Base-by-base conservation (phyloP, 805 yeast species). In the Candida nonsorbophila region DNA sequence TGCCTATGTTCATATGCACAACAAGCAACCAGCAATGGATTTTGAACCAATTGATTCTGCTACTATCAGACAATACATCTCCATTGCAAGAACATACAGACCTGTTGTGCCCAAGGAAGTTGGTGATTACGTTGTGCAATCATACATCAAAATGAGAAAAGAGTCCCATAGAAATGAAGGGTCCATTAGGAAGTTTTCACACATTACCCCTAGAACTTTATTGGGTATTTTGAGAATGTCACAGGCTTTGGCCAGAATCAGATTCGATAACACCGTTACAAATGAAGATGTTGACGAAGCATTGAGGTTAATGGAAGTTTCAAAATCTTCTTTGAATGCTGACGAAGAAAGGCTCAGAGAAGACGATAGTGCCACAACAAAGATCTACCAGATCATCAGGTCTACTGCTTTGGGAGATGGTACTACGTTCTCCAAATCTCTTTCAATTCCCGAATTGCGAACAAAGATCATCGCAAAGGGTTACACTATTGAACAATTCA, bases 271-370 rank as follows among this genome's bases (percentile, higher is more conserved):
- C 38, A 59, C 50, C 12, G 97, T 92, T 6, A 69, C 66, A 18
- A 60, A 68, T 24, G 84, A 75, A 34, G 97, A 92, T 56, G 96
- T 92, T 22, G 97, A 92, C 49, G 99, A 92, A 61, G 96, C 98
- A 0, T 64, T 92, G 47, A 74, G 98, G 48, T 70, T 92, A 42
- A 67, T 80, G 33, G 80, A 80, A 44, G 94, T 84, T 9, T 85
- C 95, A n/a, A 84, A 88, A 57, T 77, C 58, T 34, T 82, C 95
- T 6, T 68, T 90, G 45, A 72, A 73, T 40, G 67, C 72, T 24
- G 75, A 72, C 23, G 74, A 68, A 26, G 65, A 61, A 37, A 62
- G 62, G 29, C 62, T 59, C 16, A 56, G 66, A 22, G 84, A 76
- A 38, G 94, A 84, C 45, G 71, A 73, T 30, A 72, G 84, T 29